A percentile compares a stretch with the other conserved stretches of the same genome.
These are phyloP conservation scores for Fusarium hostae DNA, from an alignment of 2,329 filamentous ascomycete species.

Conservation along the genomic window DNA sequence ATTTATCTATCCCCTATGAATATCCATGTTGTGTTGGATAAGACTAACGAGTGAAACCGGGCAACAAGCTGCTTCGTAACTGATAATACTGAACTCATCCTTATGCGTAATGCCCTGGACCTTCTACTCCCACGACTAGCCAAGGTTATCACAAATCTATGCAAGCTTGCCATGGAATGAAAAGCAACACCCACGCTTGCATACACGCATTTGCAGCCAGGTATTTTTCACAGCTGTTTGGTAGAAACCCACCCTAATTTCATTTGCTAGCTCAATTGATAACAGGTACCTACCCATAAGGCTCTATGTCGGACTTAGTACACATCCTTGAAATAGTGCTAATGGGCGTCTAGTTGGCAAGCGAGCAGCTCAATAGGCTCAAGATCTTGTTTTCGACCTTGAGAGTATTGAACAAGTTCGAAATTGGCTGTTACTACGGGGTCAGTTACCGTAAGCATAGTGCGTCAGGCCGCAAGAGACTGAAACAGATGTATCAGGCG, in stretches of 20 bases:
- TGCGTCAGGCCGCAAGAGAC: background rate
- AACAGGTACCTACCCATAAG: background rate
- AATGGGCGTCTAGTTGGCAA: constrained; percentile 17
- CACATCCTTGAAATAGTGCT: background rate
- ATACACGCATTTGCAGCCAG: constrained; percentile 19
- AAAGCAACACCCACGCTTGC: constrained; percentile 27
- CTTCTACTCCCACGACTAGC: constrained; percentile 26
- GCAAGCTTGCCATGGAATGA: constrained; percentile 24
- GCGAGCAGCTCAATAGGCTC: constrained; percentile 26
- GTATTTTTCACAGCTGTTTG: background rate
- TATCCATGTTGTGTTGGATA: background rate
- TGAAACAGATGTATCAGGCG: background rate
- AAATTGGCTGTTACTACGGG: too few species aligned
- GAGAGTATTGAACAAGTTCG: constrained; percentile 16
- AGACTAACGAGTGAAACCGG: background rate
- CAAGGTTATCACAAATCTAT: constrained; percentile 30
- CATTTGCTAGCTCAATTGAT: background rate
- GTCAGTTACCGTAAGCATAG: too few species aligned
- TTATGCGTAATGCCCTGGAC: constrained; percentile 27
- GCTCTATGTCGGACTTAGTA: background rate
- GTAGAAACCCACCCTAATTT: background rate
- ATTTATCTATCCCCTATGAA: too few species aligned
- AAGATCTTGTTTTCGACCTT: constrained; percentile 32
- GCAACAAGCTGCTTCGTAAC: constrained; percentile 27
- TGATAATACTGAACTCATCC: constrained; percentile 32